phyloP scores from a whole-genome alignment of 768 basidiomycete genomes.

The Suillus variegatus region DNA sequence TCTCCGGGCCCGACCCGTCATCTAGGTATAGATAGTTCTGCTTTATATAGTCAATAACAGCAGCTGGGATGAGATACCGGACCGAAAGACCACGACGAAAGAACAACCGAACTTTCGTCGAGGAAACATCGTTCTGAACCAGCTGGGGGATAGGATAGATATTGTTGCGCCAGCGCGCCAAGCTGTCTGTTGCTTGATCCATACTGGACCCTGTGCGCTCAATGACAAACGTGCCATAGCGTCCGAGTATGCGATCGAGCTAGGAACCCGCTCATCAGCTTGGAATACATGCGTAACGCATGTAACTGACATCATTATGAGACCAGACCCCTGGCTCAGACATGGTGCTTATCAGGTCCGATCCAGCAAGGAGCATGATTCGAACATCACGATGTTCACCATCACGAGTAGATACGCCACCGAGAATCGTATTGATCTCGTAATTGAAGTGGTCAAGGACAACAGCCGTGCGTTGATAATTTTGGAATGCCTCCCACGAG shows the following conservation, averaged over 20 bases:
- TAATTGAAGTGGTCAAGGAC: constrained; percentile 97
- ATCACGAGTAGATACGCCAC: constrained; percentile 74
- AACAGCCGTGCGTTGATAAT: constrained; percentile 94
- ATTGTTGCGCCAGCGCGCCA: constrained; percentile 78
- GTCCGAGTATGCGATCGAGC: constrained; percentile 95
- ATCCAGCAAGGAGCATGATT: constrained; percentile 96
- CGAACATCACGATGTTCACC: constrained; percentile 76
- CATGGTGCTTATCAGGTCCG: constrained; percentile 97
- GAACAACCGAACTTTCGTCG: constrained; percentile 87
- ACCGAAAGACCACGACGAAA: constrained; percentile 78
- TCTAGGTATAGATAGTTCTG: constrained; percentile 76
- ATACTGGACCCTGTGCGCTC: constrained; percentile 94
- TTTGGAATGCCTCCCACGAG: constrained; percentile 94
- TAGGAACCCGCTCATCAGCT: constrained; percentile 32
- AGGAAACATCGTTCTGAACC: constrained; percentile 96
- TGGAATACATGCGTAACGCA: background rate
- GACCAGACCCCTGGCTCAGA: constrained; percentile 98
- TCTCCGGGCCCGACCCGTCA: constrained; percentile 42
- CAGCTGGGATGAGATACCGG: constrained; percentile 87
- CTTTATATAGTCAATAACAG: constrained; percentile 94
- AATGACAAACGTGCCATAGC: constrained; percentile 92
- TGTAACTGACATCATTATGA: constrained; percentile 78
- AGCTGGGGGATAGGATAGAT: constrained; percentile 92
- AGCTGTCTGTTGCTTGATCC: constrained; percentile 74
- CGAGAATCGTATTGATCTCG: constrained; percentile 84